Percentiles rank a stretch among this genome's conserved stretches.
phyloP scores from a whole-genome alignment of 2,329 filamentous ascomycete species.

The Pseudonectria foliicola region DNA sequence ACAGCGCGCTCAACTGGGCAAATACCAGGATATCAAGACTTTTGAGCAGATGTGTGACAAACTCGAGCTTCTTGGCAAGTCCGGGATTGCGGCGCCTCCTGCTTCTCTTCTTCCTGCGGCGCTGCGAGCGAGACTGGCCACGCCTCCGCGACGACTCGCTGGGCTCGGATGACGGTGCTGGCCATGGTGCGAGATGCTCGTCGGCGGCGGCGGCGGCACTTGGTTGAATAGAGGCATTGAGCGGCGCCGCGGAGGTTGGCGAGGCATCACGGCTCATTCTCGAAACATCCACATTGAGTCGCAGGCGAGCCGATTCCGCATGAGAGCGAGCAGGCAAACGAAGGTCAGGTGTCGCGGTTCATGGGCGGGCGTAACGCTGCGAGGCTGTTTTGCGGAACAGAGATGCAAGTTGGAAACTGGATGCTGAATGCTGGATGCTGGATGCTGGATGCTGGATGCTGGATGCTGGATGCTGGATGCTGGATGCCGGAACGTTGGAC shows the following conservation, averaged over 20 bases:
- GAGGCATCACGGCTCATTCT: constrained; percentile 47
- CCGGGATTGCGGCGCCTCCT: constrained; percentile 33
- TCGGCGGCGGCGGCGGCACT: constrained; percentile 10
- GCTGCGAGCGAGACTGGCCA: constrained; percentile 23
- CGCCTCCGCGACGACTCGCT: constrained; percentile 5
- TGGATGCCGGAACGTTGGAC: not conserved
- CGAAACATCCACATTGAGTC: constrained; percentile 27
- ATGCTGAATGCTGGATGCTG: no score
- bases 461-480: no score
- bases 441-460: no score
- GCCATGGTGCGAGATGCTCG: constrained; percentile 11
- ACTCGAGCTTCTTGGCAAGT: constrained; percentile 51
- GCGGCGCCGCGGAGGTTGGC: constrained; percentile 33
- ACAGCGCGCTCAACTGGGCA: constrained; percentile 57
- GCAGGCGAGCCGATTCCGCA: constrained; percentile 23
- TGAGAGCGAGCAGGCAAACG: constrained; percentile 13
- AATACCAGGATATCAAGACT: constrained; percentile 58
- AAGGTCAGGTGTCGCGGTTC: not conserved
- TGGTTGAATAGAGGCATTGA: constrained; percentile 11
- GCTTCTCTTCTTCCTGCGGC: constrained; percentile 29
- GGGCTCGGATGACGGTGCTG: constrained; percentile 10
- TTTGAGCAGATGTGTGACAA: constrained; percentile 52
- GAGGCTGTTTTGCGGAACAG: constrained; percentile 1
- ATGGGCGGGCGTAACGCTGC: no score
- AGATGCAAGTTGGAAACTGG: no score